A percentile compares a stretch with the other conserved stretches of the same genome.
Conservation (phyloP, 768 basidiomycete species). For the Fomitopsis serialis region DNA sequence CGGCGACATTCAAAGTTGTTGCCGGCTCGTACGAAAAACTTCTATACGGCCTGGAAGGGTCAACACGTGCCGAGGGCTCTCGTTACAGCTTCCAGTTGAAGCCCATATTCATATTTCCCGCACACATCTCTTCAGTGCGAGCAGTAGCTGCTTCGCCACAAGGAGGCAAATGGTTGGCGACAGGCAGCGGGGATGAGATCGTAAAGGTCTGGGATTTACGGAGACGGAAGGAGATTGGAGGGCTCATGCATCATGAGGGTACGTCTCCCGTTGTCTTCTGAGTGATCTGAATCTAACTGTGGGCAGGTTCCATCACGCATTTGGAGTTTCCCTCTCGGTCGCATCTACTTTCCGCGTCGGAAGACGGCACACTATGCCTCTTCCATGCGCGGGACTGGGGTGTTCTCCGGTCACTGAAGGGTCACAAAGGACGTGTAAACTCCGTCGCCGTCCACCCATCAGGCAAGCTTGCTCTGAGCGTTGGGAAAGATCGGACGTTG, state of each 20-base stretch:
- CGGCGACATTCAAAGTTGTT: conserved; percentile 75
- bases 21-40: conserved; percentile 96
- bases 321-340: conserved; percentile 84
- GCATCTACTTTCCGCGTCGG: conserved; percentile 86
- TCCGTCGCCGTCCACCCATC: conserved; percentile 88
- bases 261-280: neutral
- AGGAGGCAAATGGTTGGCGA: conserved; percentile 95
- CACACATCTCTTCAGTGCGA: conserved; percentile 91
- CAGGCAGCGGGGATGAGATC: conserved; percentile 93
- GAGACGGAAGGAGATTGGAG: conserved; percentile 89
- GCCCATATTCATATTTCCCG: conserved; percentile 94
- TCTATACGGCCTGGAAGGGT: conserved; percentile 82
- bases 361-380: conserved; percentile 85
- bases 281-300: too few relatives aligned
- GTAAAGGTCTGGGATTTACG: conserved; percentile 96
- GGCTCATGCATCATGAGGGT: conserved; percentile 95
- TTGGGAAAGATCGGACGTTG: conserved; percentile 83
- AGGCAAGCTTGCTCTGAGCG: conserved; percentile 85
- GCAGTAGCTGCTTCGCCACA: conserved; percentile 82
- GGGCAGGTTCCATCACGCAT: conserved; percentile 83
- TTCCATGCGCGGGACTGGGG: conserved; percentile 95
- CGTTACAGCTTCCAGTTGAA: conserved; percentile 41
- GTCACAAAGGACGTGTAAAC: conserved; percentile 93
- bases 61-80: conserved; percentile 31
- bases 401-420: conserved; percentile 80